Conservation (phyloP, 1,284 basidiomycete species). For the Ustilago cynodontis region DNA sequence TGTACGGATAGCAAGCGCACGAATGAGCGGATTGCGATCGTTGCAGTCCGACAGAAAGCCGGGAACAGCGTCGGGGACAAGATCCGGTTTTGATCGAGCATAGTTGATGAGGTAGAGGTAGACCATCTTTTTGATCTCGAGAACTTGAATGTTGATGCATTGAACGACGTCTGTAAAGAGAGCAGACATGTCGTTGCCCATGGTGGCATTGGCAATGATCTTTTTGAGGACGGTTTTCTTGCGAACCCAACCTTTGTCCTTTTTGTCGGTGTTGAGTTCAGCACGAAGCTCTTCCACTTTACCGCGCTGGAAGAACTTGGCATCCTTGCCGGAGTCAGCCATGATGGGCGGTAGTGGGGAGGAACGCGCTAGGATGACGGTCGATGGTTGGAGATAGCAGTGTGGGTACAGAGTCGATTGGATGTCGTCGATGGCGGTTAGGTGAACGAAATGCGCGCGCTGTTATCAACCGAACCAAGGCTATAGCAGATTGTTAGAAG, state of each 20-base stretch:
- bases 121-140: constrained; percentile 97
- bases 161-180: constrained; percentile 86
- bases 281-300: constrained; percentile 67
- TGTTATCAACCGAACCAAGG: background rate
- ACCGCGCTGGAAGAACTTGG: constrained; percentile 68
- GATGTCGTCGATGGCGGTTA: background rate
- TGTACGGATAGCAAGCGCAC: constrained; percentile 90
- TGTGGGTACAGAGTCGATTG: background rate
- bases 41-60: constrained; percentile 92
- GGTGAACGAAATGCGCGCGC: background rate
- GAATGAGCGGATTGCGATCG: constrained; percentile 90
- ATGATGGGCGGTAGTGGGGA: constrained; percentile 25
- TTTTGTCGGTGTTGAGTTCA: constrained; percentile 68
- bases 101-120: constrained; percentile 85
- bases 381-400: background rate
- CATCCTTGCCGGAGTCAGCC: constrained; percentile 64
- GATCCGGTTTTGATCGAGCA: constrained; percentile 86
- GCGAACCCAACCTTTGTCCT: constrained; percentile 67
- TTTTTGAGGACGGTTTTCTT: constrained; percentile 68
- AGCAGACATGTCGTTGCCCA: constrained; percentile 82
- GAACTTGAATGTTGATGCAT: constrained; percentile 85
- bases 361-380: no score
- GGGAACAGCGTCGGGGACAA: constrained; percentile 86
- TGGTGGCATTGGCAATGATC: constrained; percentile 70
- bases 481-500: background rate